phyloP scores from a whole-genome alignment of 73 alveolate genomes.

The Paramecium sonneborni region DNA sequence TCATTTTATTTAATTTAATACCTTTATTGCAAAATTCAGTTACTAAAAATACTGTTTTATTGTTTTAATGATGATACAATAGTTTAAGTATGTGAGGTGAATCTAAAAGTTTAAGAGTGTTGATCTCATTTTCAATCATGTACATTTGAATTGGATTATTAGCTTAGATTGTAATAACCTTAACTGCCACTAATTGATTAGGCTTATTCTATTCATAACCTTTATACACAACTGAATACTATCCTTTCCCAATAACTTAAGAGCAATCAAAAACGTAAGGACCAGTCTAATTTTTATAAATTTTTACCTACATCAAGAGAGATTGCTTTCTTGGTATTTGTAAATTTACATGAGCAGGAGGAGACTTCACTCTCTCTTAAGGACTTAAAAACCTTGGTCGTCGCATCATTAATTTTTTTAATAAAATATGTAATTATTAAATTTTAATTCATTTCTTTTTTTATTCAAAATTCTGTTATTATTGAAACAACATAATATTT shows the following conservation, averaged over 20 bases:
- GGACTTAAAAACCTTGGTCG: conserved; percentile 47
- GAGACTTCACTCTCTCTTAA: conserved; percentile 39
- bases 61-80: neutral
- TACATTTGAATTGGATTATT: neutral
- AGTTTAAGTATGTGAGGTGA: neutral
- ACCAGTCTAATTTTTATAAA: neutral
- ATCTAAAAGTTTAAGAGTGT: neutral
- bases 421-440: neutral
- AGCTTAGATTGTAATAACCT: neutral
- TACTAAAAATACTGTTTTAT: neutral
- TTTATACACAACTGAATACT: conserved; percentile 9
- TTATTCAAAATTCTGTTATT: no score
- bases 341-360: neutral
- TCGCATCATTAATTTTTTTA: neutral
- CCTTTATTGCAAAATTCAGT: conserved; percentile 45
- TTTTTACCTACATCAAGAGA: neutral
- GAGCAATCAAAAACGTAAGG: neutral
- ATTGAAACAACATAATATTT: no score
- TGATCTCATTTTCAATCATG: conserved; percentile 42
- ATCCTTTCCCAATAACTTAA: conserved; percentile 27
- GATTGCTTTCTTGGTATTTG: neutral
- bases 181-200: neutral
- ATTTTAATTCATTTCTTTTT: neutral
- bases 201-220: conserved; percentile 24
- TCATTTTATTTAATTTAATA: neutral